Base-by-base conservation (phyloP, 495 filamentous ascomycete species). In the Penicillium malachiteum region DNA sequence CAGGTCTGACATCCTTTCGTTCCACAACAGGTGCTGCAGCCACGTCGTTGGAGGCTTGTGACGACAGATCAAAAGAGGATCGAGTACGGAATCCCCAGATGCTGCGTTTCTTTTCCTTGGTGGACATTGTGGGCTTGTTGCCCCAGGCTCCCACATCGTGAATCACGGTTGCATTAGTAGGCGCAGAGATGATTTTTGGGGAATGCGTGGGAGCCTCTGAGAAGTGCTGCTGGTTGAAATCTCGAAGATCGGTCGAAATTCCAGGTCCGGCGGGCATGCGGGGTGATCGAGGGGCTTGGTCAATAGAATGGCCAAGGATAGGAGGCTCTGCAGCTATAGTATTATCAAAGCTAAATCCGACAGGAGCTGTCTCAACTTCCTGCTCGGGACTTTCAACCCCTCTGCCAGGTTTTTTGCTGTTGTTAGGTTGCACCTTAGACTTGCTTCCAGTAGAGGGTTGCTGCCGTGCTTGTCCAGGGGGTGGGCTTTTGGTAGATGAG, bases 121-220 rank as follows among this genome's bases (percentile, higher is more conserved):
- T 78, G 7, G 77, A 75, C 13, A 75, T 78, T 26, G 76, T 72
- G 41, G 81, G 68, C 70, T 87, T 94, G 65, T 86, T 91, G 31
- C 93, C 94, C 93, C 93, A 97, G 2, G 84, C 81, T 40, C 85
- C 85, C n/a, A 83, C 82, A 73, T 96, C 89, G 21, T 92, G 87
- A 56, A 98, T 97, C 14, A 91, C 77, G 30, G 87, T 77, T 43
- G 88, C 89, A 70, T 96, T 95, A 38, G 86, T 92, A 1, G 95
- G 94, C 21, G 78, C 89, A 7, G 94, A 97, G 43, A 97, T 97
- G 14, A 82, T 68, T 61, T 86, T 89, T 5, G 77, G 75, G 14
- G 75, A 67, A 44, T 77, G 70, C 38, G 65, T 51, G 9, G 66
- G 42, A 45, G 34, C 50, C 37, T 57, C 48, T 26, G 21, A 26